Evolutionary conservation across 2,329 filamentous ascomycete genomes (phyloP).

Genomic region (Pseudogymnoascus sp.): DNA sequence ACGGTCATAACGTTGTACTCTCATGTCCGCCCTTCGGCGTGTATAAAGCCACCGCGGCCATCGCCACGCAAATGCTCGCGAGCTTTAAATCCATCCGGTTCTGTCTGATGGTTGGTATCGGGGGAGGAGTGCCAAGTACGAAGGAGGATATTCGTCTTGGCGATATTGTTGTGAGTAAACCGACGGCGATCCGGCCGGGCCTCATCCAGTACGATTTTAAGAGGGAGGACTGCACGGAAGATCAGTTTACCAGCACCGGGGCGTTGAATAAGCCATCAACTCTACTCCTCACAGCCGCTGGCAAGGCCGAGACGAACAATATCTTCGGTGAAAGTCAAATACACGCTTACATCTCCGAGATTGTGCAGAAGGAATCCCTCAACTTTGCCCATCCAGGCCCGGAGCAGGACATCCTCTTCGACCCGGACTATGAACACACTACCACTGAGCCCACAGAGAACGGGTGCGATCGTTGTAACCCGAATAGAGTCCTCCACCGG

Average conservation of each 20-base stretch:
- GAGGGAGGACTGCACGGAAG: constrained; percentile 10
- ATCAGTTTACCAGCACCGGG: constrained; percentile 11
- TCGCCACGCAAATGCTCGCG: constrained; percentile 15
- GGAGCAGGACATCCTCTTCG: constrained; percentile 21
- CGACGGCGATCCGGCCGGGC: constrained; percentile 9
- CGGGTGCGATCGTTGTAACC: neutral
- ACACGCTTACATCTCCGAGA: constrained; percentile 14
- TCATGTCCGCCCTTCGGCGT: constrained; percentile 17
- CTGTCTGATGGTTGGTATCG: constrained; percentile 17
- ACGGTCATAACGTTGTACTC: constrained; percentile 23
- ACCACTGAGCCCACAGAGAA: constrained; percentile 11
- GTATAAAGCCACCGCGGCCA: constrained; percentile 17
- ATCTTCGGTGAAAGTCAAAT: constrained; percentile 17
- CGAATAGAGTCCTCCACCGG: neutral
- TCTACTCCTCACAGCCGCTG: constrained; percentile 17
- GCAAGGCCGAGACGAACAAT: constrained; percentile 17
- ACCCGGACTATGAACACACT: constrained; percentile 20
- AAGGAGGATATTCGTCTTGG: constrained; percentile 15
- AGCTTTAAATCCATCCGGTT: constrained; percentile 15
- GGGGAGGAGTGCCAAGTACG: constrained; percentile 16
- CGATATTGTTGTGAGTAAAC: constrained; percentile 16
- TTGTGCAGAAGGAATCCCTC: constrained; percentile 17
- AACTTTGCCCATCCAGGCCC: constrained; percentile 17
- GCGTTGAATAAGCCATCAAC: constrained; percentile 14
- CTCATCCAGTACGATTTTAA: constrained; percentile 18